Evolutionary conservation across 2,329 filamentous ascomycete species (phyloP), one percentile per base, ranked within the genome.

Genomic region (Cladosporium sp.): DNA sequence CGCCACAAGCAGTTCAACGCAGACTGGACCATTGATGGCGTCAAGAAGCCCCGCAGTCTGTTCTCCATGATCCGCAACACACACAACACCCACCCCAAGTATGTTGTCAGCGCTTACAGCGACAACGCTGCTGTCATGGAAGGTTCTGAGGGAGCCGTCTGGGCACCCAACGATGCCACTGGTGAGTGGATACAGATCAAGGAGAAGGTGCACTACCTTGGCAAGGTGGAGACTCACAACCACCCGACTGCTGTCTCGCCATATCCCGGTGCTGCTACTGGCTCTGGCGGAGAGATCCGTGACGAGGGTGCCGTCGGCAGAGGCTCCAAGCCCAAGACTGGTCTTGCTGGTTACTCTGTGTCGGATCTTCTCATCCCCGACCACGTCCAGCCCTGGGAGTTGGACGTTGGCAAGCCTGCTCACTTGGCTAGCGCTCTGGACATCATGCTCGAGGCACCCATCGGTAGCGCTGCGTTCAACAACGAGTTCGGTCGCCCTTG

Each of bases 51-150:
- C 45, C 83, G 88, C 70, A 93, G 88, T 64, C 81, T 99, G 7
- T 99, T 99, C 70, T 86, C 86, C 35, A 97, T 99, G 94, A 99
- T 99, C 70, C 84, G 89, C 65, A 96, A 97, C 73, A 99, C 94
- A 1, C 91, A 99, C 76, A 83, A 84, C 66, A 87, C 86, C 62
- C 77, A 83, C 58, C 90, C 91, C 0, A 79, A 89, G 54, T 88
- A 86, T 70, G 95, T 92, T n/a, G 83, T 97, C 42, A 97, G 91
- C 35, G 94, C 94, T 7, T 99, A 99, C 75, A 96, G 90, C 67
- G 94, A 99, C 73, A 99, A 99, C 71, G 94, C 94, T 24, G 94
- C 94, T n/a, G 94, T 99, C 1, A 76, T 95, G 57, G 78, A 90
- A 66, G 90, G 90, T 35, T 83, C 85, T 61, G 75, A 83, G 56